Base-by-base conservation (phyloP, 768 basidiomycete species). In the Mycena floridula region DNA sequence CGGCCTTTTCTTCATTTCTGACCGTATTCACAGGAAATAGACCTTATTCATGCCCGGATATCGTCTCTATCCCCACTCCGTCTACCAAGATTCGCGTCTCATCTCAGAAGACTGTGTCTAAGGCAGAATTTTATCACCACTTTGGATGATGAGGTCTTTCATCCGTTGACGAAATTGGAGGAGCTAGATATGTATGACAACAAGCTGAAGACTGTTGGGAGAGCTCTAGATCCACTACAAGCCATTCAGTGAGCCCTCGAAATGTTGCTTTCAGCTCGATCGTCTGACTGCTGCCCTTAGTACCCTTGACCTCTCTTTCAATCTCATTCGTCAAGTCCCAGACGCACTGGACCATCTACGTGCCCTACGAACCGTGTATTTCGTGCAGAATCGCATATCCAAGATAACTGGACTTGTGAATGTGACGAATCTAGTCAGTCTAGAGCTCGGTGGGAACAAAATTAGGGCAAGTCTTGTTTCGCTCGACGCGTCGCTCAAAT, bases 121-220 rank as follows among this genome's bases (percentile, higher is more conserved):
- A 76, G 93, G 27, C 92, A 95, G 65, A 97, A 96, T 61, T 75
- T 76, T 45, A 77, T 97, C 50, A 72, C 82, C 1, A 64, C 67
- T 22, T 72, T 96, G 37, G 81, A 93, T 50, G 78, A 86, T 4
- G 75, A 77, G 13, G 78, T 82, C 8, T 90, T 95, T 54, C 67
- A 69, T 24, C 65, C 73, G 25, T 62, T 97, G 45, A 73, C 59
- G 11, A 71, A 78, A 37, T 65, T 99, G 26, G 88, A 92, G 57
- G 96, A 98, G 50, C 63, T 98, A 46, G 96, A 99, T 65, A 55
- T 97, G 50, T 99, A 98, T 59, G 96, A 99, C 62, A 99, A 99
- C 68, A 85, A 90, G 60, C 61, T 99, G 51, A 94, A 89, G 65
- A 64, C 68, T 40, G 60, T 89, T 16, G 85, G 77, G 1, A 68